Base-by-base conservation (phyloP, 495 filamentous ascomycete species). In the Aspergillus hancockii region DNA sequence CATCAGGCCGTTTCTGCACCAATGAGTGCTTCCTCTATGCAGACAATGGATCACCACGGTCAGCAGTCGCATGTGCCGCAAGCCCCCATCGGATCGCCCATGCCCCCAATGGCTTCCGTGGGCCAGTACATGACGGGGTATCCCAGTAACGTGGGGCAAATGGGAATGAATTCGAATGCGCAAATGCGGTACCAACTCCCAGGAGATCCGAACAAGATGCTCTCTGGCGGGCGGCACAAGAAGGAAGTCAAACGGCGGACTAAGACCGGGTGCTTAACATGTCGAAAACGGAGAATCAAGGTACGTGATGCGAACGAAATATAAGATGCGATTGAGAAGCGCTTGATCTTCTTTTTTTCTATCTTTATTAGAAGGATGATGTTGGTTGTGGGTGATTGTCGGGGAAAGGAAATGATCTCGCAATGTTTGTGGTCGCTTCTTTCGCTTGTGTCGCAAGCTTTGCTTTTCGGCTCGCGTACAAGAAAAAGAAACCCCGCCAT, bases 171-270 rank as follows among this genome's bases (percentile, higher is more conserved):
- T 47, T 60, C 69, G 21, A 72, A 72, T 54, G 55, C 66, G 43
- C 75, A 79, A 61, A 79, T 78, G 75, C 69, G 71, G 21, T 79
- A 80, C 59, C 70, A 74, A 52, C 63, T 75, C 1, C 66, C 66
- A 10, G 73, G 73, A 3, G 76, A 79, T 46, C 66, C 76, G 0
- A 77, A 83, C 60, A 85, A 88, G 49, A 85, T 91, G 63, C 78
- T 96, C 75, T 88, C 87, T 30, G 86, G 90, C 52, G 88, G 89
- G 34, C 83, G 92, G 61, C 91, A 95, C 75, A 98, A 97, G 79
- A 97, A 98, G 83, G 94, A 98, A 78, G 96, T 98, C 72, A 98
- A 98, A 81, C 86, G 94, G 66, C 85, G 94, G 66, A 98, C 94
- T 43, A 98, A 98, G 80, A 97, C 94, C 5, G 94, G 94, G 14